A percentile compares a stretch with the other conserved stretches of the same genome.
phyloP scores from a whole-genome alignment of 805 yeast genomes.

The Cyberlindnera maclurae region DNA sequence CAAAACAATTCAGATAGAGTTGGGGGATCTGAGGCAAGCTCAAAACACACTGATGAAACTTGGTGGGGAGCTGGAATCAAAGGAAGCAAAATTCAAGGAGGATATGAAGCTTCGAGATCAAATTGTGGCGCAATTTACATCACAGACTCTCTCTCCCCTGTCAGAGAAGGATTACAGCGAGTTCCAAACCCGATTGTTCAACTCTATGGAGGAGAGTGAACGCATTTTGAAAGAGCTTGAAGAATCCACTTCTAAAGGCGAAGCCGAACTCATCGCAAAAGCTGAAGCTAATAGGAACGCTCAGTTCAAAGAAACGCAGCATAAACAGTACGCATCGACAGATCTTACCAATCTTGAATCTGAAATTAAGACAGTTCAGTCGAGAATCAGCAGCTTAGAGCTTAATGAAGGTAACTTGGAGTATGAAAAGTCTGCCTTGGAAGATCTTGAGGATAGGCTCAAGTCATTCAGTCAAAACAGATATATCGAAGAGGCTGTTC shows the following conservation, averaged over 20 bases:
- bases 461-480: constrained; percentile 23
- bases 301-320: constrained; percentile 37
- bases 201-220: constrained; percentile 3
- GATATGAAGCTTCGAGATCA: constrained; percentile 16
- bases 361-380: constrained; percentile 32
- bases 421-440: constrained; percentile 36
- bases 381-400: constrained; percentile 30
- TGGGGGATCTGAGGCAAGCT: constrained; percentile 25
- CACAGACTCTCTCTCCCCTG: background rate
- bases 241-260: constrained; percentile 7
- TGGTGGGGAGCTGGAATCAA: constrained; percentile 51
- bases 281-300: constrained; percentile 23
- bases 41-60: constrained; percentile 34
- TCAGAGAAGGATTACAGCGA: background rate
- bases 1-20: constrained; percentile 15
- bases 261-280: constrained; percentile 14
- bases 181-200: constrained; percentile 2
- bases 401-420: constrained; percentile 42
- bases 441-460: constrained; percentile 30
- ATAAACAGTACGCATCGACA: constrained; percentile 30
- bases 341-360: constrained; percentile 32
- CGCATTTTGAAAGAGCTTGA: constrained; percentile 7
- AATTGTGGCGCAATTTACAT: background rate
- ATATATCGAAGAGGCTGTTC: constrained; percentile 25
- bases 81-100: constrained; percentile 29